Percentiles rank a stretch among this genome's conserved stretches.
Conservation (phyloP, 2,329 filamentous ascomycete genomes). For the Volutella citrinella region DNA sequence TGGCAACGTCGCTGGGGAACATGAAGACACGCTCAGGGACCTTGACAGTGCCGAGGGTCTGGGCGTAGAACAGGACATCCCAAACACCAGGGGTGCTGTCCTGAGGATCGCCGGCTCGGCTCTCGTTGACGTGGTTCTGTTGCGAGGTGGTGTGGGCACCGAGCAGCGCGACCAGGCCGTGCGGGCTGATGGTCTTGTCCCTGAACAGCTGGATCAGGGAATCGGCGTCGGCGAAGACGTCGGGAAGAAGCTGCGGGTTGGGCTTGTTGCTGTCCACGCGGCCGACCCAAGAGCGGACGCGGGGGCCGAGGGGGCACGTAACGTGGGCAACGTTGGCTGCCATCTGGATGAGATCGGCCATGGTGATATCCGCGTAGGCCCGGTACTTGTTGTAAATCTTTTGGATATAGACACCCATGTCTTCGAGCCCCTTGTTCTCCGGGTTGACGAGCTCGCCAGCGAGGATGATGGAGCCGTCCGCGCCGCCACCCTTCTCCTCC, state of each 20-base stretch:
- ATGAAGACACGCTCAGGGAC: constrained; percentile 37
- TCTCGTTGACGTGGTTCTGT: constrained; percentile 42
- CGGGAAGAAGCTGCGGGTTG: constrained; percentile 42
- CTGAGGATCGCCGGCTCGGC: constrained; percentile 42
- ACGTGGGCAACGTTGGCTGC: constrained; percentile 48
- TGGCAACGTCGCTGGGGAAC: constrained; percentile 40
- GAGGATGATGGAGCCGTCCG: constrained; percentile 44
- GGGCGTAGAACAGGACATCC: constrained; percentile 50
- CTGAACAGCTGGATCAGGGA: constrained; percentile 46
- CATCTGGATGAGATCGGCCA: constrained; percentile 55
- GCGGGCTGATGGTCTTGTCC: constrained; percentile 50
- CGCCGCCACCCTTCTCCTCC: constrained; percentile 36
- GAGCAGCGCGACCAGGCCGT: constrained; percentile 50
- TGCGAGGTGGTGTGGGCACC: constrained; percentile 53
- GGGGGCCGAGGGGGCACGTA: constrained; percentile 43
- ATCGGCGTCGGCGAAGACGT: constrained; percentile 41
- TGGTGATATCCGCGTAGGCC: constrained; percentile 39
- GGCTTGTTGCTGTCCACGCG: constrained; percentile 42
- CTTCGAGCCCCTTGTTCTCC: constrained; percentile 47
- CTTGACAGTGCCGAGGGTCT: constrained; percentile 30
- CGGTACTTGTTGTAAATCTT: constrained; percentile 40
- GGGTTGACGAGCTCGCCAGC: constrained; percentile 33
- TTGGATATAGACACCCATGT: constrained; percentile 38
- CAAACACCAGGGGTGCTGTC: constrained; percentile 52
- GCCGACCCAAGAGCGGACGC: constrained; percentile 49